phyloP scores from a whole-genome alignment of 1,284 basidiomycete genomes.

The Trichosporon inkin region DNA sequence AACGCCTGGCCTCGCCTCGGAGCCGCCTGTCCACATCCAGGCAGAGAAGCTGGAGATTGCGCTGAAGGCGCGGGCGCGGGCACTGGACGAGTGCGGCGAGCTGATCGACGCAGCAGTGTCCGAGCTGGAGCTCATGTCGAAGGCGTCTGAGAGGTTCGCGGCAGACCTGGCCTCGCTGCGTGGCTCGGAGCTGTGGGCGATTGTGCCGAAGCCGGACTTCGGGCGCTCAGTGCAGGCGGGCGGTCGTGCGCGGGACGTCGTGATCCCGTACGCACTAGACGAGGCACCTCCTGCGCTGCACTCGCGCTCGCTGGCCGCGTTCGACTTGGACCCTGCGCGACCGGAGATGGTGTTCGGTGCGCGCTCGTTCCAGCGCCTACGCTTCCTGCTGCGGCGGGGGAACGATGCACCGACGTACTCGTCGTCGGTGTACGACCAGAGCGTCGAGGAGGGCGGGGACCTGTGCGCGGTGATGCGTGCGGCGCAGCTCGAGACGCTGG shows the following conservation, averaged over 20 bases:
- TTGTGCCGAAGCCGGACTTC: slow-evolving; percentile 45
- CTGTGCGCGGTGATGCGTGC: slow-evolving; percentile 27
- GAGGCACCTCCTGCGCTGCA: slow-evolving; percentile 34
- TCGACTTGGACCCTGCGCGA: slow-evolving; percentile 43
- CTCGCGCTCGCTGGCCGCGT: slow-evolving; percentile 41
- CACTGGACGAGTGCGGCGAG: slow-evolving; percentile 39
- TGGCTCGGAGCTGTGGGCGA: slow-evolving; percentile 39
- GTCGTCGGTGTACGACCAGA: slow-evolving; percentile 15
- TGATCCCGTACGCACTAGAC: slow-evolving; percentile 49
- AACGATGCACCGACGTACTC: not conserved
- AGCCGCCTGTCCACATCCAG: slow-evolving; percentile 4
- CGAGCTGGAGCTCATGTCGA: slow-evolving; percentile 38
- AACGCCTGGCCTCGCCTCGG: slow-evolving; percentile 19
- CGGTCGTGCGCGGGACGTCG: slow-evolving; percentile 39
- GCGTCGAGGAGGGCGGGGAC: slow-evolving; percentile 3
- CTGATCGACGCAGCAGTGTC: slow-evolving; percentile 44
- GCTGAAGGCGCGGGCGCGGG: slow-evolving; percentile 35
- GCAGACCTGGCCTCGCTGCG: slow-evolving; percentile 30
- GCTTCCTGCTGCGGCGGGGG: slow-evolving; percentile 22
- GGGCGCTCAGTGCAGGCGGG: slow-evolving; percentile 23
- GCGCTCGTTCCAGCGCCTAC: slow-evolving; percentile 31
- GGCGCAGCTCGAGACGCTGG: slow-evolving; percentile 46
- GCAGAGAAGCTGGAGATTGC: slow-evolving; percentile 37
- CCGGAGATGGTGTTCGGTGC: slow-evolving; percentile 37
- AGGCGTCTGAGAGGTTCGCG: slow-evolving; percentile 36